Conservation (phyloP, 2,329 filamentous ascomycete species). For the Grosmannia serpens region DNA sequence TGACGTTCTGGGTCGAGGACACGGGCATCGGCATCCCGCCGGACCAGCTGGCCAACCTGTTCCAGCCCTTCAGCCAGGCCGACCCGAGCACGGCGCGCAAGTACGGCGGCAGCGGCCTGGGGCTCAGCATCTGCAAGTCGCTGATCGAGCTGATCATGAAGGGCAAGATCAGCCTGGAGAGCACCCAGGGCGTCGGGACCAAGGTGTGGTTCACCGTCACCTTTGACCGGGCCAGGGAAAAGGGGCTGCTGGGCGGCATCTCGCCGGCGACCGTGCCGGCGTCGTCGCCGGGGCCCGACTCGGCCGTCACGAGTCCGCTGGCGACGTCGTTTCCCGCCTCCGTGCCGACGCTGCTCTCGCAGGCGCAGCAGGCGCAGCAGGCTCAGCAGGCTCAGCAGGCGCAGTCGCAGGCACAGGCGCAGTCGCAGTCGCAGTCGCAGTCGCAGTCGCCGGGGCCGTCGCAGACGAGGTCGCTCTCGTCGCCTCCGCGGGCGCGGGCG, state of each 20-base stretch:
- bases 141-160: constrained; percentile 88
- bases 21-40: constrained; percentile 85
- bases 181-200: constrained; percentile 58
- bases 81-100: constrained; percentile 83
- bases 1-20: constrained; percentile 79
- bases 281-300: not conserved
- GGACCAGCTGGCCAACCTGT: constrained; percentile 72
- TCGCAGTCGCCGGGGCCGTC: too few species aligned
- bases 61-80: constrained; percentile 86
- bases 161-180: constrained; percentile 73
- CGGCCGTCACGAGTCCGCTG: too few species aligned
- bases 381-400: too few species aligned
- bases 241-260: not conserved
- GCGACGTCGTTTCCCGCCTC: too few species aligned
- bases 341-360: too few species aligned
- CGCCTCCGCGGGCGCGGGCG: too few species aligned
- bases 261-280: constrained; percentile 1
- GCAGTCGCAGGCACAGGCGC: too few species aligned
- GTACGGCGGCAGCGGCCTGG: constrained; percentile 84
- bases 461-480: too few species aligned
- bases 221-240: constrained; percentile 60
- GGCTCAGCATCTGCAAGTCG: constrained; percentile 88
- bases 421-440: too few species aligned
- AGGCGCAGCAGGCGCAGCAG: too few species aligned
- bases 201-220: constrained; percentile 69